Evolutionary conservation across 345 rosid genomes (phyloP), one percentile per base, ranked within the genome.

Genomic region (Salix arbutifolia): DNA sequence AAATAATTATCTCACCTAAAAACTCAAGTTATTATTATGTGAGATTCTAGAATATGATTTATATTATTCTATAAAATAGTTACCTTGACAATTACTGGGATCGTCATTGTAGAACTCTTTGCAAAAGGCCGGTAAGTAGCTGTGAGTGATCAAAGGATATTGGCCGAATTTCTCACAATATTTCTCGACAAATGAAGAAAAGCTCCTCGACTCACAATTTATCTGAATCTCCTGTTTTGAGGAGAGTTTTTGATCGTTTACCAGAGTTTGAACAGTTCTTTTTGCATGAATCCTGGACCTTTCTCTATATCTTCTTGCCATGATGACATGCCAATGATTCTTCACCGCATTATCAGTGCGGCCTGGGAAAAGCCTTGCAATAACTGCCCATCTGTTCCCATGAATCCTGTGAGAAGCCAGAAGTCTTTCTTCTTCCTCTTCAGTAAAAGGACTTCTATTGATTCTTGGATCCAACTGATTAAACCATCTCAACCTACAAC

Each of bases 291-390:
- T 26, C 18, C 70, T 60, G n/a, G 73, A 79, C 60, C 75, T 84
- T 79, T 90, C 90, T 1, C 94, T 79, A 66, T 85, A 83, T 69
- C 83, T 85, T 73, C 97, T 85, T 6, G 97, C 99, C 97, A 93
- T 95, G 65, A 95, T 89, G 44, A 95, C 97, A 46, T 95, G 99
- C 97, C 97, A 95, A 38, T 95, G 99, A 80, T 95, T 95, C 93
- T 95, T 95, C 58, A 95, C 97, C 0, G 97, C 97, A 86, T 95
- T 95, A 76, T 95, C 99, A 0, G 99, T 95, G 12, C 99, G 87
- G 35, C 99, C 99, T 0, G 97, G 97, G 67, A 95, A 95, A 38
- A 88, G 85, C 80, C 97, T 86, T 1, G 97, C 92, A 28, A 95
- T 95, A 60, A 90, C 81, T 0, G 99, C 92, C 97, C 99, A 95